These are phyloP conservation scores for Apophysomyces sp. DNA, from an alignment of 371 early-diverging fungal species.

Conservation along the genomic window DNA sequence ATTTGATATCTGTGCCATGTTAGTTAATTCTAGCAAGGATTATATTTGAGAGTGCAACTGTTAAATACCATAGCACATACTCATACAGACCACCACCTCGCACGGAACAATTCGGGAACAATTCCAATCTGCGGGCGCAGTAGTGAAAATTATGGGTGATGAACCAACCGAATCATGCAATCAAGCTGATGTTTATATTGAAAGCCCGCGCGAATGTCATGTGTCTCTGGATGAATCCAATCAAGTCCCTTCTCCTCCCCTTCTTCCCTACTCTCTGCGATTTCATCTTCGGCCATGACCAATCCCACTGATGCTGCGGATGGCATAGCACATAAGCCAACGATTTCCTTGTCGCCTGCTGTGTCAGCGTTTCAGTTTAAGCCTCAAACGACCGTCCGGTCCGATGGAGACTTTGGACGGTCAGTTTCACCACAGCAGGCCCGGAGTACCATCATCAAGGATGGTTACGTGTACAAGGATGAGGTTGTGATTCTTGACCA, in stretches of 20 bases:
- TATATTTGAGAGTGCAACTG: too few relatives aligned
- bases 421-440: background rate
- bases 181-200: background rate
- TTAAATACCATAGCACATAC: too few relatives aligned
- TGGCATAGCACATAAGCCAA: slow-evolving; percentile 22
- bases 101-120: too few relatives aligned
- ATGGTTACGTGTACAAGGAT: slow-evolving; percentile 31
- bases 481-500: slow-evolving; percentile 27
- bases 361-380: slow-evolving; percentile 38
- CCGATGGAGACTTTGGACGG: slow-evolving; percentile 13
- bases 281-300: slow-evolving; percentile 9
- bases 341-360: slow-evolving; percentile 28
- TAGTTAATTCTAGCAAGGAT: too few relatives aligned
- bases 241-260: background rate
- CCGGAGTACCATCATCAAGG: slow-evolving; percentile 11
- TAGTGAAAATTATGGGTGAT: too few relatives aligned
- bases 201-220: slow-evolving; percentile 3
- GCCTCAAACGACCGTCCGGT: slow-evolving; percentile 13
- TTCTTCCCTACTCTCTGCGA: background rate
- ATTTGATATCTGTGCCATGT: too few relatives aligned
- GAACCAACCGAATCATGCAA: too few relatives aligned
- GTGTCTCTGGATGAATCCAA: background rate
- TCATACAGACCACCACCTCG: too few relatives aligned
- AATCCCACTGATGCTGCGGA: slow-evolving; percentile 16
- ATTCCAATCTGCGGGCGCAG: too few relatives aligned